Evolutionary conservation across 2,329 filamentous ascomycete species (phyloP).

Genomic region (Dothistroma septosporum): DNA sequence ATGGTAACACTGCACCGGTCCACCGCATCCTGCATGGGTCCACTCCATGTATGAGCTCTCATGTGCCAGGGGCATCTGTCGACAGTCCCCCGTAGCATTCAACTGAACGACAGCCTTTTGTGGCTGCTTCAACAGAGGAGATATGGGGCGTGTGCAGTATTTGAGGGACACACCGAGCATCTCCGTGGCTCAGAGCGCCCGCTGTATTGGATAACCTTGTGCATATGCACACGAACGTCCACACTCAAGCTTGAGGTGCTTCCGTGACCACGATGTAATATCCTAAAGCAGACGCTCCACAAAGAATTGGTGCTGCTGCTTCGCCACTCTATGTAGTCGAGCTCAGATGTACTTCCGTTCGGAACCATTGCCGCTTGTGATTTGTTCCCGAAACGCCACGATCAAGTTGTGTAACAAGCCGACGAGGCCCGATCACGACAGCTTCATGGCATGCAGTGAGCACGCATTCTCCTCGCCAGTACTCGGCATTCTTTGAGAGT

Average conservation of each 20-base stretch:
- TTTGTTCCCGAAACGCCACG: not conserved
- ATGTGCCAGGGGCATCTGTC: not conserved
- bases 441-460: not conserved
- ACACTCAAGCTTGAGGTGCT: not conserved
- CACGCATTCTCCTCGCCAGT: not conserved
- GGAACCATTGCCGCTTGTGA: not conserved
- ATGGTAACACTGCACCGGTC: not conserved
- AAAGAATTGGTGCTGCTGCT: not conserved
- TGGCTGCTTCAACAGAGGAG: not conserved
- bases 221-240: not conserved
- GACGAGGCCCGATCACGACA: not conserved
- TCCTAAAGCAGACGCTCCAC: not conserved
- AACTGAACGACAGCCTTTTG: not conserved
- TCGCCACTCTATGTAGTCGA: not conserved
- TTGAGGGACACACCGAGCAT: not conserved
- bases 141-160: not conserved
- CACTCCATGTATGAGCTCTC: not conserved
- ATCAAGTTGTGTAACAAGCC: not conserved
- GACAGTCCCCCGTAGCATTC: not conserved
- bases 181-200: not conserved
- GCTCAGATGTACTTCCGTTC: not conserved
- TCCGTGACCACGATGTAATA: not conserved
- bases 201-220: not conserved
- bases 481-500: not conserved
- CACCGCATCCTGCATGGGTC: not conserved